Evolutionary conservation across 1,284 basidiomycete species (phyloP), one percentile per base, ranked within the genome.

Genomic region (Peniophora sp.): DNA sequence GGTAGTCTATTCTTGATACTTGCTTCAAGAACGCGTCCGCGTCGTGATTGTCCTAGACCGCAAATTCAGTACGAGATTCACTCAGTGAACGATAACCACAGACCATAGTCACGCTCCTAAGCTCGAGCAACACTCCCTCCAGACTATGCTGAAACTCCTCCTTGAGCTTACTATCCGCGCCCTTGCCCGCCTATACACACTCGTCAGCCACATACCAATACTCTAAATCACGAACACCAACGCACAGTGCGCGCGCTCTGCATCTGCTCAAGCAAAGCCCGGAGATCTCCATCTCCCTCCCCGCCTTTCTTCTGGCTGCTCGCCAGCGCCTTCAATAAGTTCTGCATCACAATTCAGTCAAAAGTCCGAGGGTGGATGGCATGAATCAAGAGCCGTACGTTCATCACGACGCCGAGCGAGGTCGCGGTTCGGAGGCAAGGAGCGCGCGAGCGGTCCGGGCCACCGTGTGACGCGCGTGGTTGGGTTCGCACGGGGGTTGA

Each of bases 111-210:
- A 87, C 78, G 47, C 78, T 82, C 55, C 85, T 83, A 54, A 97
- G 76, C 72, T 97, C 94, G 47, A 73, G 71, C 48, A 96, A 71
- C 39, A 97, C 76, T 55, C 88, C 88, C 63, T 97, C 94, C 47
- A 97, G 74, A 1, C 89, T 88, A 58, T 96, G 93, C 59, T 90
- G 91, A 73, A 96, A 97, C 20, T 86, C 82, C 63, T 96, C 92
- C n/a, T 83, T 75, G 12, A 85, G 77, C 64, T 88, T 92, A 48
- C 73, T 68, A 66, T 89, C 86, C 61, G 83, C 71, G 49, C 69
- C 72, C 63, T 84, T 32, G 27, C 5, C 27, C 27, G 74, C 24
- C 73, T 72, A 79, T 84, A 59, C 32, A 39, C 24, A 50, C 42
- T 49, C 47, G 49, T 52, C 58, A 51, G 47, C 22, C 51, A 48